Evolutionary conservation across 208 protist species (phyloP).

Genomic region (Leishmania guyanensis): DNA sequence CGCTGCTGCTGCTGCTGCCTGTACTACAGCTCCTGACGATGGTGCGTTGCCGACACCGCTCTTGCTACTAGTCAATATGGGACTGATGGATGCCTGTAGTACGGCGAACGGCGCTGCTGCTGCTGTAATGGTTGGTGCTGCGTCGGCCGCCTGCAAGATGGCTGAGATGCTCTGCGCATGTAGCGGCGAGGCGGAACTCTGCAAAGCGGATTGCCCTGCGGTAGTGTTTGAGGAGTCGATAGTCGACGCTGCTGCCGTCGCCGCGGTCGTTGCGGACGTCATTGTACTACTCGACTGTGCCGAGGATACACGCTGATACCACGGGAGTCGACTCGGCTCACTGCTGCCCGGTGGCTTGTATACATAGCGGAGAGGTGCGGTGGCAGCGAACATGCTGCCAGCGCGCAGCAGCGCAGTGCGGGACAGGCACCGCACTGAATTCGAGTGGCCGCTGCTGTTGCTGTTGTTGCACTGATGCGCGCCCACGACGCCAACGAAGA

Average conservation of each 20-base stretch:
- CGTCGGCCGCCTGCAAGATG: slow-evolving; percentile 8
- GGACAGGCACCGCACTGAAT: neutral
- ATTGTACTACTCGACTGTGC: neutral
- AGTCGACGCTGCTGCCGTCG: neutral
- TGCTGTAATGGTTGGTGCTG: neutral
- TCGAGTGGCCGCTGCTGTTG: neutral
- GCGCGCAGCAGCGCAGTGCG: neutral
- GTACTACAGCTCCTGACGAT: neutral
- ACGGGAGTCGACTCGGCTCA: slow-evolving; percentile 50
- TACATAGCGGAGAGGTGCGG: slow-evolving; percentile 19
- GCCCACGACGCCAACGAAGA: neutral
- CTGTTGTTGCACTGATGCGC: neutral
- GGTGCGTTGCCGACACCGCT: neutral
- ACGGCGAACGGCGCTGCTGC: neutral
- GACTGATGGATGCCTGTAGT: neutral
- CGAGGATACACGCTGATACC: slow-evolving; percentile 37
- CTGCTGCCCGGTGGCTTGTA: slow-evolving; percentile 69
- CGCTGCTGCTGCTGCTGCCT: neutral
- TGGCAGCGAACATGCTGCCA: slow-evolving; percentile 3
- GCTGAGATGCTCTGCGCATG: slow-evolving; percentile 19
- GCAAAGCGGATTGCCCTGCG: neutral
- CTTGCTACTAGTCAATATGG: slow-evolving; percentile 6
- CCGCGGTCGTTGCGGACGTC: neutral
- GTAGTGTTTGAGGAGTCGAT: neutral
- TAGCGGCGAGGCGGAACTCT: slow-evolving; percentile 2